These are phyloP conservation scores for Glomus cerebriforme DNA, from an alignment of 192 early-diverging fungal genomes.

Conservation along the genomic window DNA sequence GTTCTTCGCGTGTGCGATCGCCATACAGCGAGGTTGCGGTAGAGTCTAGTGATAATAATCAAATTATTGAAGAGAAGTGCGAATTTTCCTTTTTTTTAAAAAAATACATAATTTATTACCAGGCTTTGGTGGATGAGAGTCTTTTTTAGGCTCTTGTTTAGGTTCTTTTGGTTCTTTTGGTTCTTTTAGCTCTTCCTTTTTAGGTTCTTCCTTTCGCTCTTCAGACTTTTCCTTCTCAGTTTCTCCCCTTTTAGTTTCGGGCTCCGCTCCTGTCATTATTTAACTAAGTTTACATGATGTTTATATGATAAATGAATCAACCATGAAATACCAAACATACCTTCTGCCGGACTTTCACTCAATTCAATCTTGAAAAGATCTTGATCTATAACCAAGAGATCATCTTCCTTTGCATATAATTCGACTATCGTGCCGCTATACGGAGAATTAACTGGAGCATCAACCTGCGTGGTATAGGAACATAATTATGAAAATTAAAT, in stretches of 20 bases:
- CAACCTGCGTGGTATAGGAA: slow-evolving; percentile 65
- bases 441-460: slow-evolving; percentile 97
- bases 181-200: slow-evolving; percentile 36
- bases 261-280: slow-evolving; percentile 31
- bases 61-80: background rate
- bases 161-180: background rate
- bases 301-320: no score
- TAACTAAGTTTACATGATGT: background rate
- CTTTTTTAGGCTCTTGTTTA: background rate
- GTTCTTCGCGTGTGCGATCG: background rate
- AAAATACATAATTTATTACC: no score
- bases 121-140: background rate
- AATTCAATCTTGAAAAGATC: slow-evolving; percentile 93
- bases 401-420: slow-evolving; percentile 81
- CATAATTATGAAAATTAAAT: background rate
- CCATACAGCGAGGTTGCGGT: background rate
- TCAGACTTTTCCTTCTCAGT: slow-evolving; percentile 41
- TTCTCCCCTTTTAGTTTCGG: slow-evolving; percentile 45
- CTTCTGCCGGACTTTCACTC: slow-evolving; percentile 66
- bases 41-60: background rate
- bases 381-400: slow-evolving; percentile 86
- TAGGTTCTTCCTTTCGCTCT: slow-evolving; percentile 43
- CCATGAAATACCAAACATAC: slow-evolving; percentile 35
- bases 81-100: background rate
- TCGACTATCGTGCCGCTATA: slow-evolving; percentile 87